Conservation (phyloP, 2,329 filamentous ascomycete genomes). For the Biscogniauxia marginata region DNA sequence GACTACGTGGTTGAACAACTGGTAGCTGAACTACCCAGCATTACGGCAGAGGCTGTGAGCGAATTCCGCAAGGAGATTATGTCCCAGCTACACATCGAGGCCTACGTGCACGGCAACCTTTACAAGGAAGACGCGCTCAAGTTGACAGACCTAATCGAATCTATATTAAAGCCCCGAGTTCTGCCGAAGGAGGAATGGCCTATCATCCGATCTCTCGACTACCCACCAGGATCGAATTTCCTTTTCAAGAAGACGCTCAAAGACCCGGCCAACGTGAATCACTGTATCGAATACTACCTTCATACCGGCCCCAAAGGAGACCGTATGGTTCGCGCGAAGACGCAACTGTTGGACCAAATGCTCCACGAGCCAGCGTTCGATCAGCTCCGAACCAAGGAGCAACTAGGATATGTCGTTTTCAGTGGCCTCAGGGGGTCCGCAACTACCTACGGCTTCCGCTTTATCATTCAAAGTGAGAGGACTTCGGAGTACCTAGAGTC, state of each 20-base stretch:
- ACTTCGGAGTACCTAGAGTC: constrained; percentile 79
- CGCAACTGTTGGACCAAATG: constrained; percentile 83
- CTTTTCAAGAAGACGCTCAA: constrained; percentile 78
- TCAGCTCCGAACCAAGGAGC: constrained; percentile 92
- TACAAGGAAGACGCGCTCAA: constrained; percentile 91
- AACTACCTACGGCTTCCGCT: constrained; percentile 81
- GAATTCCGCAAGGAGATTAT: constrained; percentile 79
- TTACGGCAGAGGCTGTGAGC: constrained; percentile 73
- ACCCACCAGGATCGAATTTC: constrained; percentile 79
- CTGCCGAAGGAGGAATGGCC: constrained; percentile 79
- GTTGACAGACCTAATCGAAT: constrained; percentile 79
- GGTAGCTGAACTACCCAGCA: constrained; percentile 69
- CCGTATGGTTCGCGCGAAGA: constrained; percentile 68
- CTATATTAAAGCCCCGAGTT: constrained; percentile 68
- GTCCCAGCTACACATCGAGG: constrained; percentile 81
- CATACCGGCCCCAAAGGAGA: constrained; percentile 69
- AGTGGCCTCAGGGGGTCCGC: constrained; percentile 69
- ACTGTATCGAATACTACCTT: constrained; percentile 78
- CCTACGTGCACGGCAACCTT: constrained; percentile 86
- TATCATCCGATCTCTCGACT: constrained; percentile 70
- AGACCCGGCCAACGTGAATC: constrained; percentile 86
- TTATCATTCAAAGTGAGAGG: constrained; percentile 92
- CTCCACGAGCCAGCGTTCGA: constrained; percentile 92
- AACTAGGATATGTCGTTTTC: constrained; percentile 95
- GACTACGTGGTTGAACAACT: constrained; percentile 79